Evolutionary conservation across 768 basidiomycete genomes (phyloP), one percentile per base, ranked within the genome.

Genomic region (Boletus rubropictus): DNA sequence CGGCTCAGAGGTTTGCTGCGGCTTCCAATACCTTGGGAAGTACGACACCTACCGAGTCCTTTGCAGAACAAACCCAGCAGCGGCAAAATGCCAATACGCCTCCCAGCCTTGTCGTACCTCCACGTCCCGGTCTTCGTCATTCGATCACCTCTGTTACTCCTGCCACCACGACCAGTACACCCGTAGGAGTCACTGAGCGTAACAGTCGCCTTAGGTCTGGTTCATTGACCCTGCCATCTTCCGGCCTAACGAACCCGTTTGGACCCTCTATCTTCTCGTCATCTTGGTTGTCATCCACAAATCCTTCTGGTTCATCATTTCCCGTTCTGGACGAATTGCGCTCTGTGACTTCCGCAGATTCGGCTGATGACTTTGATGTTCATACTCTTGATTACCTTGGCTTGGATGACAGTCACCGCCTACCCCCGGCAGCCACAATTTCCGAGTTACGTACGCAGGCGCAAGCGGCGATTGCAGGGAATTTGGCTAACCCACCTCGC

Each of bases 321-420:
- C 73, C 81, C 29, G 75, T 80, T 55, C 71, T 89, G 58, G 89
- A 91, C 49, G 90, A 92, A 65, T 67, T 89, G 57, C 85, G 86
- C 53, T 88, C 88, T 38, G 82, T 85, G 37, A 79, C 81, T 24
- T 89, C 88, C 36, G 80, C 80, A 52, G 87, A 89, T 62, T 85
- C 85, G 17, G 74, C 79, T 20, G 94, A 96, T 44, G 86, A 91
- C 41, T 89, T 90, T 64, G 88, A 92, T 58, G 88, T 93, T 37
- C 90, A 92, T 61, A 97, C 95, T 22, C 79, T 98, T 51, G 94
- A 96, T 67, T 97, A 97, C 67, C 86, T 98, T 41, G 95, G 95
- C 36, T 76, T 98, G 58, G 95, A 93, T 58, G 94, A 91, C 53
- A 70, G 74, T 46, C 73, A 78, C 55, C 78, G 84, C 43, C 81